Base-by-base conservation (phyloP, 2,329 filamentous ascomycete genomes). In the Mariannaea sp. region DNA sequence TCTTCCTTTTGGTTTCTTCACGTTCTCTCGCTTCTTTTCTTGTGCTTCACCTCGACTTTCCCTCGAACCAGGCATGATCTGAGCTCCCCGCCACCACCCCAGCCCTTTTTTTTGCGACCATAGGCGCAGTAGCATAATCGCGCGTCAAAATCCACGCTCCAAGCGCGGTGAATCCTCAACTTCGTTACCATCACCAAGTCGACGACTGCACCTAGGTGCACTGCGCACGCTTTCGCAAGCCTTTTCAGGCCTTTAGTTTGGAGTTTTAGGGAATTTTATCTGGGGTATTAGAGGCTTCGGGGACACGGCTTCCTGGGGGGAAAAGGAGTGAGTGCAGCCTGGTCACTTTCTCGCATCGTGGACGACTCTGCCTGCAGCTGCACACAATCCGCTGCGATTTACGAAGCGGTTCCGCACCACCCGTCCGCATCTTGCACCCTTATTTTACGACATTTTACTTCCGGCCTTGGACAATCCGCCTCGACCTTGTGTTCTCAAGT, bases 61-160 rank as follows among this genome's bases (percentile, higher is more conserved):
- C 52, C 57, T 54, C 49, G 43, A 14, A n/a, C 52, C 57, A 51
- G 56, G 47, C 58, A 49, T 62, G 62, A 62, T 65, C 62, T 64
- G 59, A 65, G 62, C 63, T 65, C 57, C 62, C 62, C 56, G 63
- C 63, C 63, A 61, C 57, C 57, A 59, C 56, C 59, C 22, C 22
- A 5, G 5, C 53, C 53, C 8, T 49, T 55, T 66, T 59, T 48
- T 55, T 53, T 51, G 57, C 59, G 55, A 55, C 50, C 59, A 66
- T 65, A 65, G 65, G 56, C 65, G 64, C 65, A 65, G 47, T 47
- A 54, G 50, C 62, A 66, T 68, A 67, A 67, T 67, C 65, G 65
- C 65, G 65, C 65, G 65, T 65, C 64, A 70, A 67, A 56, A 60
- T n/a, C 61, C 49, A 62, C 62, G 60, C 61, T 58, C 60, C 65